phyloP scores from a whole-genome alignment of 108 stramenopile genomes.

The Pseudonitzschia pungens region DNA sequence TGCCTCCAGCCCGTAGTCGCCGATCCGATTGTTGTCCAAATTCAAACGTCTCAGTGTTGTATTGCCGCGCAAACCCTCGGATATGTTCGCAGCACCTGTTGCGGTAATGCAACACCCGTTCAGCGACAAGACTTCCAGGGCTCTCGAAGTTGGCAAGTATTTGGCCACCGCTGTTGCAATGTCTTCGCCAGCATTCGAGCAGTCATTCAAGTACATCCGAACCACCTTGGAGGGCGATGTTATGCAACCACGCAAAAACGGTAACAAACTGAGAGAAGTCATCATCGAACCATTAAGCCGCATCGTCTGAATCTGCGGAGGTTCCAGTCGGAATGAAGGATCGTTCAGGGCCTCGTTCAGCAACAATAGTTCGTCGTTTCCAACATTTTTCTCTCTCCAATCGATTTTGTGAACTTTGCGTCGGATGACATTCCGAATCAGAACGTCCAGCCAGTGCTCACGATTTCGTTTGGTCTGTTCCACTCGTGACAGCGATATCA shows the following conservation, averaged over 20 bases:
- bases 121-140: slow-evolving; percentile 26
- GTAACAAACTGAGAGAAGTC: slow-evolving; percentile 28
- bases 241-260: slow-evolving; percentile 14
- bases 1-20: slow-evolving; percentile 39
- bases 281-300: slow-evolving; percentile 14
- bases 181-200: slow-evolving; percentile 18
- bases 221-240: slow-evolving; percentile 15
- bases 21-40: slow-evolving; percentile 53
- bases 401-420: slow-evolving; percentile 19
- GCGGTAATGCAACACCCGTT: slow-evolving; percentile 10
- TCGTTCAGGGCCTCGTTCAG: slow-evolving; percentile 15
- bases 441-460: slow-evolving; percentile 37
- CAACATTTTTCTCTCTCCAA: slow-evolving; percentile 21
- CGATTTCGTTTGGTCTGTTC: slow-evolving; percentile 27
- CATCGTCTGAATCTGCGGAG: slow-evolving; percentile 16
- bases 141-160: slow-evolving; percentile 17
- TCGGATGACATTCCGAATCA: slow-evolving; percentile 25
- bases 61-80: slow-evolving; percentile 35
- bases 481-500: slow-evolving; percentile 21
- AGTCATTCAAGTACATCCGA: slow-evolving; percentile 34
- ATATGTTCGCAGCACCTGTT: slow-evolving; percentile 33
- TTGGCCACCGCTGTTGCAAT: slow-evolving; percentile 17
- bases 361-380: slow-evolving; percentile 43
- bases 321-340: neutral
- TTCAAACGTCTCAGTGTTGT: slow-evolving; percentile 48